Base-by-base conservation (phyloP, 139 green algal genomes). In the Mesotaenium endlicherianum region DNA sequence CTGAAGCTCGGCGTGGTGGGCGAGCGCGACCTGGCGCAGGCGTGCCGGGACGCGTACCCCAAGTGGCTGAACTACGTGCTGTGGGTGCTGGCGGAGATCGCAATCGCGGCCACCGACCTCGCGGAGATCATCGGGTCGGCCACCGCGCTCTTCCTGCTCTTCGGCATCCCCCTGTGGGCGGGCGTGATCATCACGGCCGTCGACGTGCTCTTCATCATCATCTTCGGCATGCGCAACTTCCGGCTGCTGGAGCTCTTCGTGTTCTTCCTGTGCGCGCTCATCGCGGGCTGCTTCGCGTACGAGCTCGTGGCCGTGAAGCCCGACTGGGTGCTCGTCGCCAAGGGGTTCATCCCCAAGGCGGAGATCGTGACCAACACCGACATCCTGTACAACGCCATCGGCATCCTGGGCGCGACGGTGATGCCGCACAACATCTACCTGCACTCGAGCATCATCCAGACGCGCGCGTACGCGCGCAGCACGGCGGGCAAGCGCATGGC, bases 351-450 rank as follows among this genome's bases (percentile, higher is more conserved):
- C 8, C 79, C 60, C 20, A 67, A 36, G 17, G 36, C 58, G 3
- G 16, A 40, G 36, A 60, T 85, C 53, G 38, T 85, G 26, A 87
- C 53, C 11, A 58, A 86, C 55, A 58, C 80, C 5, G 71, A 83
- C 47, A 41, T 71, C 30, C 71, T 86, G 45, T 86, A 86, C 71
- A 85, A 30, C 1, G 81, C 72, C 0, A 31, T 85, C 34, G 74
- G 81, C 31, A 75, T 87, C 16, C 81, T 87, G 50, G 81, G 81
- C n/a, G 81, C 81, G 14, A 85, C 50, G 4, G 81, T 87, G 31
- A 87, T 87, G 81, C 81, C 81, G 38, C 87, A 91, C 83, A 97
- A 97, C 91, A 91, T 97, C 75, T 97, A 93, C 89, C 91, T 97
- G 57, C 94, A 97, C 89, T 92, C 82, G 17, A 77, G 57, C 70